phyloP scores from a whole-genome alignment of 192 early-diverging fungal species.

The Powellomyces hirtus region DNA sequence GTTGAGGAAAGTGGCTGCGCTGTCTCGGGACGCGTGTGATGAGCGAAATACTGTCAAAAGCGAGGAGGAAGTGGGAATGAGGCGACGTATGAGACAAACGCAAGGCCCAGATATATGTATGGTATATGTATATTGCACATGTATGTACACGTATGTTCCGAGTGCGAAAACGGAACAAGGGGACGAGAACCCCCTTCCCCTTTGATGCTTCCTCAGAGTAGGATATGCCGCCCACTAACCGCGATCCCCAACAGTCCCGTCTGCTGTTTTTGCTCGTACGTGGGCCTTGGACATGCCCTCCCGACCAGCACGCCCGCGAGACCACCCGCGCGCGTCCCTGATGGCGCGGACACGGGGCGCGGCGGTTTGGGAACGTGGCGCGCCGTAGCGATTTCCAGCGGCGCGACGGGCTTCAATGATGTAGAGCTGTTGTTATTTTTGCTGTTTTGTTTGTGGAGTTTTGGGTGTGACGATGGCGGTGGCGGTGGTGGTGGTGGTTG shows the following conservation, averaged over 20 bases:
- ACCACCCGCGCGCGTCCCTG: not conserved
- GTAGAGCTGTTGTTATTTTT: not conserved
- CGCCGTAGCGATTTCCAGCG: not conserved
- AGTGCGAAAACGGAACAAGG: too few species aligned
- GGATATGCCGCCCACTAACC: conserved; percentile 1
- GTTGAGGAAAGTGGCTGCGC: too few species aligned
- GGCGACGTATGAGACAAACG: too few species aligned
- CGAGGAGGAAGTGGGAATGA: too few species aligned
- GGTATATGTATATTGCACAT: too few species aligned
- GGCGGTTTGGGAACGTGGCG: not conserved
- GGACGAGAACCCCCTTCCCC: too few species aligned
- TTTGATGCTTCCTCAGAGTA: too few species aligned
- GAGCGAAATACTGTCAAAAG: too few species aligned
- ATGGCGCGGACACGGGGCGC: not conserved
- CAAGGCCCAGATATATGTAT: too few species aligned
- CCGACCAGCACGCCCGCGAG: not conserved
- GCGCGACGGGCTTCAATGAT: not conserved
- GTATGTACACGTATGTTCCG: too few species aligned
- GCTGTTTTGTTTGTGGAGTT: not conserved
- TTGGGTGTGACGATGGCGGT: not conserved
- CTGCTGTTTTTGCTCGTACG: not conserved
- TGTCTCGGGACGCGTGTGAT: too few species aligned
- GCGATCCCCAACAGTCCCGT: not conserved
- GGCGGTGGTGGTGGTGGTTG: not conserved
- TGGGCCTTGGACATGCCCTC: not conserved